These are phyloP conservation scores for Pythium aphanidermatum DNA, from an alignment of 352 stramenopile genomes.

Conservation along the genomic window DNA sequence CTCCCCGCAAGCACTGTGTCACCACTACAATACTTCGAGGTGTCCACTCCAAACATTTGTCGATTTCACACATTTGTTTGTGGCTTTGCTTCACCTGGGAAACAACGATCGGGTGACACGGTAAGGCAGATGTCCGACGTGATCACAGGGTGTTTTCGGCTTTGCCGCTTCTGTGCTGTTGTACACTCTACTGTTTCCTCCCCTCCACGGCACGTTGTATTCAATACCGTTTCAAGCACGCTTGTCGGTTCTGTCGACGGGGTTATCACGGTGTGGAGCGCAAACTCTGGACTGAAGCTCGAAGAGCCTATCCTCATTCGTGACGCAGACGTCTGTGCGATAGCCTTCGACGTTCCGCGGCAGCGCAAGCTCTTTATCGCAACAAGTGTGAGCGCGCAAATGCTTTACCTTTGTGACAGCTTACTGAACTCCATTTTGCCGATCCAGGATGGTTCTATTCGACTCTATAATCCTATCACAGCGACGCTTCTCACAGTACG, in stretches of 20 bases:
- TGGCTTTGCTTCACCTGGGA: conserved; percentile 4
- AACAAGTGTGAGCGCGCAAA: conserved; percentile 58
- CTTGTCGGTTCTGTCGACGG: conserved; percentile 56
- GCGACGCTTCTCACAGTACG: conserved; percentile 40
- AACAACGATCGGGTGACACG: conserved; percentile 6
- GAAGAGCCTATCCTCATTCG: conserved; percentile 43
- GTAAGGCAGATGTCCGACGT: conserved; percentile 32
- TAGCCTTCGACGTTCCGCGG: conserved; percentile 52
- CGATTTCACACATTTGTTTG: conserved; percentile 36
- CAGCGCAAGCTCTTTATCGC: conserved; percentile 65
- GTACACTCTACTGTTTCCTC: conserved; percentile 26
- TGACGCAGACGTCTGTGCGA: conserved; percentile 46
- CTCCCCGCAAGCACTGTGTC: conserved; percentile 25
- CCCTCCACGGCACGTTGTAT: conserved; percentile 40
- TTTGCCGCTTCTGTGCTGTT: conserved; percentile 48
- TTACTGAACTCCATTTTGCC: background rate
- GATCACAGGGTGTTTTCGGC: conserved; percentile 41
- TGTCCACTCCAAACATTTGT: conserved; percentile 37
- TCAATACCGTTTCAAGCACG: conserved; percentile 51
- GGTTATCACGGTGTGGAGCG: conserved; percentile 60
- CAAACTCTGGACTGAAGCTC: conserved; percentile 50
- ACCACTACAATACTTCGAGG: conserved; percentile 44
- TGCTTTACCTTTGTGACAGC: conserved; percentile 1
- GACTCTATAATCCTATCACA: conserved; percentile 66
- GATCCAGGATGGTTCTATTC: conserved; percentile 48